phyloP scores from a whole-genome alignment of 768 basidiomycete genomes.

The Kwoniella botswanensis region DNA sequence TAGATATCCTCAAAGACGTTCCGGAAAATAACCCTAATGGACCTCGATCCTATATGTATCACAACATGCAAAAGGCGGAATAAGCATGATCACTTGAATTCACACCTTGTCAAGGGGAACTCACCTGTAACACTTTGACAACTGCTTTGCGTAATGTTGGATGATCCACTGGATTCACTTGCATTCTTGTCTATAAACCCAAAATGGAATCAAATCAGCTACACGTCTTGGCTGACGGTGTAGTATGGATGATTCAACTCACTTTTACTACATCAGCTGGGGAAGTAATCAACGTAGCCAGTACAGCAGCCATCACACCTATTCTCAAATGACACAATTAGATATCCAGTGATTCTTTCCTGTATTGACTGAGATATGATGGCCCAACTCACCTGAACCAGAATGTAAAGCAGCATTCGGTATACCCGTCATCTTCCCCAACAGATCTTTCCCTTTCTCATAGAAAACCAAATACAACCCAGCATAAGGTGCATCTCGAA shows the following conservation, averaged over 20 bases:
- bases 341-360: constrained; percentile 8
- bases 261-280: constrained; percentile 96
- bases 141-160: constrained; percentile 72
- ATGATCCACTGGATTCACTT: constrained; percentile 83
- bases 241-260: constrained; percentile 4
- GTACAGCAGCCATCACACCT: constrained; percentile 78
- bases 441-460: constrained; percentile 78
- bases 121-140: constrained; percentile 3
- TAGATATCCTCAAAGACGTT: constrained; percentile 75
- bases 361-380: neutral
- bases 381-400: constrained; percentile 41
- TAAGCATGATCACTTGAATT: constrained; percentile 2
- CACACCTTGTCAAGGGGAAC: neutral
- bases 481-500: constrained; percentile 94
- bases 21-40: constrained; percentile 83
- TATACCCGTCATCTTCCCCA: constrained; percentile 30
- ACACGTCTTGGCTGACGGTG: no score
- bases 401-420: constrained; percentile 56
- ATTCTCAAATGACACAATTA: constrained; percentile 41
- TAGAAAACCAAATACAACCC: constrained; percentile 88
- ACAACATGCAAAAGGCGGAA: neutral
- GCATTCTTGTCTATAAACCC: constrained; percentile 77
- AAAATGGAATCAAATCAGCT: neutral
- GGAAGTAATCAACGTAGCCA: constrained; percentile 84
- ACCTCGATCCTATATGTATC: constrained; percentile 72